Conservation (phyloP, 2,329 filamentous ascomycete species). For the Beauveria sp. region DNA sequence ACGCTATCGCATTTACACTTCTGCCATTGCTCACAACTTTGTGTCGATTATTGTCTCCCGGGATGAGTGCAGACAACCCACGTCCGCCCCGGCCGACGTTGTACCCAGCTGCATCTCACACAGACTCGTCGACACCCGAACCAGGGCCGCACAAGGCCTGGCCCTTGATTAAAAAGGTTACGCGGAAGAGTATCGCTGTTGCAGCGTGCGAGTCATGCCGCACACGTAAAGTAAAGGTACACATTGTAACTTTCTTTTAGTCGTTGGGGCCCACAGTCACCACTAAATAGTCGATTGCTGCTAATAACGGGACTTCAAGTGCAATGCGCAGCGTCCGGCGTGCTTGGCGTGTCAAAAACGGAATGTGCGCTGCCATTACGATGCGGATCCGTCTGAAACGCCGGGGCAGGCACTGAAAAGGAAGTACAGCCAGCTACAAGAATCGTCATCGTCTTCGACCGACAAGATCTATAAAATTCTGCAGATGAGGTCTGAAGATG, state of each 20-base stretch:
- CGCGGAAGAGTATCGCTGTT: not conserved
- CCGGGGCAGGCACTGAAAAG: not conserved
- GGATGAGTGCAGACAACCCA: not conserved
- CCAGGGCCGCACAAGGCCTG: not conserved
- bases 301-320: not conserved
- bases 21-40: not conserved
- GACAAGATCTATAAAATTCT: conserved; percentile 17
- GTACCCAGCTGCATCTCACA: not conserved
- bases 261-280: not conserved
- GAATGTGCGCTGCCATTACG: not conserved
- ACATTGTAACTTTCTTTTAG: not conserved
- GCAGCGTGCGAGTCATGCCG: not conserved
- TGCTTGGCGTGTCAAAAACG: not conserved
- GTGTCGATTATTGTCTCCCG: not conserved
- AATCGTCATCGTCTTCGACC: not conserved
- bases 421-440: not conserved
- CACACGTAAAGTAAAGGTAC: not conserved
- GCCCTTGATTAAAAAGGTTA: not conserved
- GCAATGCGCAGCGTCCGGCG: not conserved
- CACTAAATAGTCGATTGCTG: not conserved
- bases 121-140: not conserved
- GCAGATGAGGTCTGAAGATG: conserved; percentile 17
- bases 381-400: not conserved
- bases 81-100: not conserved
- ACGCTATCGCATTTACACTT: not conserved